Base-by-base conservation (phyloP, 768 basidiomycete species). In the Boletus subcaerulescens region DNA sequence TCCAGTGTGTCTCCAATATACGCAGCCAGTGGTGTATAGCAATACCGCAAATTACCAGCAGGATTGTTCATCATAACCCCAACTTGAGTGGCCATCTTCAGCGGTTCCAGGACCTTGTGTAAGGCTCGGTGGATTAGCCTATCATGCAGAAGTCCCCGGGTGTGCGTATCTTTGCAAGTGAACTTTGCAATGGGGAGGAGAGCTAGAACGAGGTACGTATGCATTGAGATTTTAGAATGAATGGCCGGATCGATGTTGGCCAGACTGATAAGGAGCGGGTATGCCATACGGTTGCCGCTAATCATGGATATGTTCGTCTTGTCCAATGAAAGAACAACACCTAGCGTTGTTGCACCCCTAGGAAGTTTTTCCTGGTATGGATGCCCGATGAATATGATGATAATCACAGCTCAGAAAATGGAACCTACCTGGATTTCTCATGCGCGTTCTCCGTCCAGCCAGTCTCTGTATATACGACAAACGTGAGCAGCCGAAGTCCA, bases 391-490 rank as follows among this genome's bases (percentile, higher is more conserved):
- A 26, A 26, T 26, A 26, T 26, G 5, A 51, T 44, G 38, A 26
- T 32, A 11, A 22, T 26, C 42, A 26, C 15, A 7, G 26, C 26
- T 26, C 6, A 26, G 26, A 26, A 26, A 26, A 17, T 20, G 15
- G 24, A 31, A 55, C 36, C 11, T 20, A 64, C 66, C 62, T 71
- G 69, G 7, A 65, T 57, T 3, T 53, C 36, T 67, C 71, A 71
- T 33, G 69, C 57, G 12, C n/a, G 24, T 9, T 67, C 5, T 50
- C 52, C 6, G 3, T 5, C 7, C 26, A 26, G 7, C 26, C 26
- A 26, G 26, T 26, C 24, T 24, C 4, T 5, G 32, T 61, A 70
- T 10, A 64, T 38, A 4, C 53, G 40, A 29, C 56, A 50, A 9
- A 53, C n/a, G 2, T 50, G 24, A 15, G 60, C 59, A 5, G 53